Evolutionary conservation across 441 rosid genomes (phyloP), one percentile per base, ranked within the genome.

Genomic region (Populus tomentosa): DNA sequence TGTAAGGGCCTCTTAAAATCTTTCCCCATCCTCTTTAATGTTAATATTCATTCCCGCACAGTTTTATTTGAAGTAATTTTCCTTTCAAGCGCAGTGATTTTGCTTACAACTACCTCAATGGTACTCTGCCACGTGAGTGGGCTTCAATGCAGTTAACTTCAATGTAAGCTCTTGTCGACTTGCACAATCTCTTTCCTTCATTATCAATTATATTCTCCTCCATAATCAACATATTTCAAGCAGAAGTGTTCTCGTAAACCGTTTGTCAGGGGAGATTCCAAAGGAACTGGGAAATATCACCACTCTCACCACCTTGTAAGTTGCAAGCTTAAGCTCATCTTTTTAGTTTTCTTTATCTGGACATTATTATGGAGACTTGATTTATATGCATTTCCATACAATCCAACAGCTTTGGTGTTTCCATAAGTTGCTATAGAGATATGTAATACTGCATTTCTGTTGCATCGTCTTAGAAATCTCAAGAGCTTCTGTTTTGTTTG

Each of bases 251-350:
- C 84, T 88, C n/a, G 99, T 87, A 64, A 93, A 95, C 74, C 91
- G 92, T 50, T 78, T 95, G 82, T 90, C 93, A 35, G 99, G 98
- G 82, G 86, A 87, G 80, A 87, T 95, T 78, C 98, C 99, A 4
- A 86, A 84, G 78, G 86, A 84, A 77, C 71, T 93, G 82, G 95
- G 87, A 78, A 85, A 89, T 78, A 75, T 94, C 69, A 82, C 88
- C 65, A 75, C 89, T 83, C 88, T 95, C 77, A 85, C 83, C 14
- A 85, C 83, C 83, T 79, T 95, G 99, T 95, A 89, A 53, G 94
- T 87, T 81, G 66, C 16, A 38, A 73, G 69, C 71, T 64, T 78
- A 5, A 21, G 28, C 72, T 70, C 65, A 42, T 81, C 78, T 40
- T 82, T 18, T 32, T 66, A 5, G 9, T 56, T 67, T 26, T 71